Base-by-base conservation (phyloP, 768 basidiomycete genomes). In the Tulasnella sp. region DNA sequence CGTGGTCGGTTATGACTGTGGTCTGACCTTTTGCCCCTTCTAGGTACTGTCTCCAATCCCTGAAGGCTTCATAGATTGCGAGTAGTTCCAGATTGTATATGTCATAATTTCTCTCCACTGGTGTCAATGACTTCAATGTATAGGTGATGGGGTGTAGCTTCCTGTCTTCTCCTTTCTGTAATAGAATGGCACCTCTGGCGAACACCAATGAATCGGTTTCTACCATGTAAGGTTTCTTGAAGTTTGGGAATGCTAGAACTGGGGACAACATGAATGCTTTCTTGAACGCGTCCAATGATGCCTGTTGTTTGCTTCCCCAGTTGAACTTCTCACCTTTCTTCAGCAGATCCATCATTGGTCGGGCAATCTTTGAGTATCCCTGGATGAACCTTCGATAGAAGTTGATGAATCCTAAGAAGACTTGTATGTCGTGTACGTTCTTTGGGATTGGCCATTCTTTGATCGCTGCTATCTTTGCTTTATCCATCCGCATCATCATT, bases 81-180 rank as follows among this genome's bases (percentile, higher is more conserved):
- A 69, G 61, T 9, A 70, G 38, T 46, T 70, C 70, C 58, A 69
- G 69, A 49, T 70, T 69, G 53, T 66, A 59, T 12, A 68, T 65
- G 29, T 63, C 59, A 61, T 71, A 62, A 24, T 62, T 62, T 10
- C n/a, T 19, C 25, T 52, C 50, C 4, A 22, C 22, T 27, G 50
- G 22, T 34, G 30, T 8, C 25, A 52, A 27, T 34, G 50, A 52
- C 19, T 52, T 52, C 10, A 22, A 52, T n/a, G n/a, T 8, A 19
- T 24, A 52, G 4, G 50, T 22, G 24, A 52, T 52, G n/a, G 50
- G 50, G 24, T 34, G 22, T 31, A 52, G 30, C 5, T 19, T 4
- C 4, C 29, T 52, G 19, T 52, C 24, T 31, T 5, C 12, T 4
- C 30, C 50, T 34, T 25, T 52, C 29, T 52, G 50, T 7, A 22